Base-by-base conservation (phyloP, 2,329 filamentous ascomycete genomes). In the Achaetomium macrosporum region DNA sequence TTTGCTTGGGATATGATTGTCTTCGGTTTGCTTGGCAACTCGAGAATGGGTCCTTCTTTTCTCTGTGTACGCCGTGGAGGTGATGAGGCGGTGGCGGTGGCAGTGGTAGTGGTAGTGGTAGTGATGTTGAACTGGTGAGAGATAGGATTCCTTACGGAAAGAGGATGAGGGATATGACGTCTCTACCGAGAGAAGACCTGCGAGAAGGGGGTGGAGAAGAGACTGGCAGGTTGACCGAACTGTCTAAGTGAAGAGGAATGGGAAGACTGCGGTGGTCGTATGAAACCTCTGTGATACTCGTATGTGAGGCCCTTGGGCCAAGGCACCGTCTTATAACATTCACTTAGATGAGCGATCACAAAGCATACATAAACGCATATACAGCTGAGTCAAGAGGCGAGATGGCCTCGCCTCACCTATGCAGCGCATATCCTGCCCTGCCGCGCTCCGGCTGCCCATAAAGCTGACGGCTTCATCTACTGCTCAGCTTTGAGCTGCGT, bases 321-420 rank as follows among this genome's bases (percentile, higher is more conserved):
- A 42, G 37, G 40, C 33, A 37, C 42, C 42, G 29, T 41, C 25
- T 44, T 44, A 48, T 53, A 48, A 25, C 44, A 53, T 25, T 13
- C 12, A 9, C 25, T n/a, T 44, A 31, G 16, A 44, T 17, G 46
- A 56, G 33, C 29, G 19, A 50, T 43, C 49, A 51, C 41, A 44
- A 42, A 29, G 33, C 20, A 9, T 13, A 13, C n/a, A 30, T 10
- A 42, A 30, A 12, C 33, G 9, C 19, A 29, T 25, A 44, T 13
- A 35, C 42, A 56, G 53, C 57, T 57, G 55, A 59, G 39, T 44
- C 9, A 42, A 51, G 49, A 40, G 44, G 50, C 51, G 47, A 44
- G 35, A 35, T 8, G 10, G 19, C 37, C 47, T 54, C 45, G 53
- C 53, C 56, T 56, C 51, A 45, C 35, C 31, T 30, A 45, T 46